These are phyloP conservation scores for Sanghuangporus weigelae DNA, from an alignment of 1,284 basidiomycete genomes.

Conservation along the genomic window DNA sequence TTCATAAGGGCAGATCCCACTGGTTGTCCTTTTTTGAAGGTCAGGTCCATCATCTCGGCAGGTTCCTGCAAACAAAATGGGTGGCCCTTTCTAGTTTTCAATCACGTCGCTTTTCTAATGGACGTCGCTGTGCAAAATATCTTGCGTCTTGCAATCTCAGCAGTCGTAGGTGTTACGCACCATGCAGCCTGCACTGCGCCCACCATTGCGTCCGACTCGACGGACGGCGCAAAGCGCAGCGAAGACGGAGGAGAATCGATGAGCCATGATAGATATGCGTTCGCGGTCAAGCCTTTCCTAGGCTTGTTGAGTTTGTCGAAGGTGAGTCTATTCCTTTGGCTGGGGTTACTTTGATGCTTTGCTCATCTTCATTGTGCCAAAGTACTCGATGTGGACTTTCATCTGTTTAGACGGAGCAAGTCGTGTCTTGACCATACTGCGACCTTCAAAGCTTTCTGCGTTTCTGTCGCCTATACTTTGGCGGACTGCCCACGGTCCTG, in stretches of 20 bases:
- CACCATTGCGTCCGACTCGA: background rate
- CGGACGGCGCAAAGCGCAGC: background rate
- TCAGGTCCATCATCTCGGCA: too few species aligned
- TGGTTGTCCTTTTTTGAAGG: too few species aligned
- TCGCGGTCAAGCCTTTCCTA: background rate
- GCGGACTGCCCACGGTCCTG: background rate
- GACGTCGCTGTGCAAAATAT: background rate
- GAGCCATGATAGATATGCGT: background rate
- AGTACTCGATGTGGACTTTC: conserved; percentile 12
- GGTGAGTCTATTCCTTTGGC: background rate
- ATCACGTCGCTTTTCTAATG: background rate
- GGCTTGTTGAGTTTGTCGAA: background rate
- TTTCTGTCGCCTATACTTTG: background rate
- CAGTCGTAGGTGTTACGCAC: background rate
- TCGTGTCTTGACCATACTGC: conserved; percentile 4
- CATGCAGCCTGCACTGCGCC: conserved; percentile 4
- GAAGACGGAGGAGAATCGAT: background rate
- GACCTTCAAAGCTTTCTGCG: background rate
- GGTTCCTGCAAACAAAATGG: too few species aligned
- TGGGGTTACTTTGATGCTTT: background rate
- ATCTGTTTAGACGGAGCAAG: background rate
- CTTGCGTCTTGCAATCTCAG: conserved; percentile 3
- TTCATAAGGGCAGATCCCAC: too few species aligned
- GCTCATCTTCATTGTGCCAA: background rate
- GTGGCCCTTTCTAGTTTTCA: too few species aligned